Base-by-base conservation (phyloP, 495 filamentous ascomycete genomes). In the Neurospora sp. region DNA sequence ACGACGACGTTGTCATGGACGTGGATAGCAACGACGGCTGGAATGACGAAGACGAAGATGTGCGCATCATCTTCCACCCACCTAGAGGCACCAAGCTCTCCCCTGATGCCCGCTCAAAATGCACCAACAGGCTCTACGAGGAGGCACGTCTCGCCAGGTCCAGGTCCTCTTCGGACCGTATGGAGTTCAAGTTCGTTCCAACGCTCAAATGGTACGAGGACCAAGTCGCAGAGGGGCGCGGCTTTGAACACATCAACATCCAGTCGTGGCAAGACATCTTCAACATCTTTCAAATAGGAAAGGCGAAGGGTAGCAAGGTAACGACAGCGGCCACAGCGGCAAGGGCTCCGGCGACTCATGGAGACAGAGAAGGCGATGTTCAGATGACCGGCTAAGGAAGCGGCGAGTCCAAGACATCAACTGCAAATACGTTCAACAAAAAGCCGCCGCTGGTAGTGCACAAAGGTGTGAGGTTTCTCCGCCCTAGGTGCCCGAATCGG, bases 131-230 rank as follows among this genome's bases (percentile, higher is more conserved):
- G 39, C 78, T 86, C 7, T 80, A 81, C 73, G 81, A 85, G 71
- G 76, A 77, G 8, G 80, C 80, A 3, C 71, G 75, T 3, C 71
- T 77, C 12, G 78, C 79, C 3, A 76, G 74, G 14, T 71, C 75
- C 7, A 45, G 78, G 20, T 31, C 68, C 3, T 68, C 74, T 1
- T 69, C 73, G 16, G 69, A 73, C 27, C 61, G 61, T 7, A 84
- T 85, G 76, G 41, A 40, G 39, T 85, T 82, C 72, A 70, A 75
- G 40, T 85, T 83, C 70, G 70, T 72, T 35, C 80, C 82, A 2
- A 86, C 84, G 3, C 61, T 73, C 45, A 77, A 83, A 6, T 86
- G 85, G 85, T 86, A 85, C 70, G 71, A 74, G 4, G 79, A 85
- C 39, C 81, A 85, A 73, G 53, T 71, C 53, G 74, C 69, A 1